Evolutionary conservation across 371 early-diverging fungal genomes (phyloP).

Genomic region (Dinochytrium kinnereticum): DNA sequence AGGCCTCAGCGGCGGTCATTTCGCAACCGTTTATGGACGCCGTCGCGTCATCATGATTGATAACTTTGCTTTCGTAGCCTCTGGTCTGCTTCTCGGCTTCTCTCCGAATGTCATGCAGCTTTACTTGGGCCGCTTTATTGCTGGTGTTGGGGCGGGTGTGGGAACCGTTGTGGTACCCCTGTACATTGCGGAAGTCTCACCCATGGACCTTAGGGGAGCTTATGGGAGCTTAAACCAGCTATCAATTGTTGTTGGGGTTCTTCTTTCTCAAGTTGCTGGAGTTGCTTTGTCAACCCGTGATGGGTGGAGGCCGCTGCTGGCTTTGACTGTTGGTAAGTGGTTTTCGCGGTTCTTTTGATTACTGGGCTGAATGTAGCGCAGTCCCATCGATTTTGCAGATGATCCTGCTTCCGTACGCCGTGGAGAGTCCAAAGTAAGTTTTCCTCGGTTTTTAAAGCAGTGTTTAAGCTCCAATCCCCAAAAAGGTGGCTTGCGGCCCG

Average conservation of each 20-base stretch:
- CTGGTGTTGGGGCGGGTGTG: slow-evolving; percentile 85
- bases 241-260: slow-evolving; percentile 52
- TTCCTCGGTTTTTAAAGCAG: background rate
- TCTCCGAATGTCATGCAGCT: slow-evolving; percentile 59
- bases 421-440: slow-evolving; percentile 71
- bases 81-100: slow-evolving; percentile 70
- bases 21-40: slow-evolving; percentile 78
- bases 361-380: slow-evolving; percentile 12
- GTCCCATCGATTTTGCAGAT: slow-evolving; percentile 68
- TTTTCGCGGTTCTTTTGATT: slow-evolving; percentile 64
- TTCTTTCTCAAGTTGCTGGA: slow-evolving; percentile 37
- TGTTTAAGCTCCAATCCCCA: background rate
- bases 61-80: slow-evolving; percentile 63
- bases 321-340: slow-evolving; percentile 27
- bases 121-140: slow-evolving; percentile 77
- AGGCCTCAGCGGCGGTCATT: slow-evolving; percentile 72
- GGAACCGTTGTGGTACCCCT: slow-evolving; percentile 84
- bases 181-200: slow-evolving; percentile 87
- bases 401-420: slow-evolving; percentile 68
- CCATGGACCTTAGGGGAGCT: slow-evolving; percentile 72
- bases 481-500: slow-evolving; percentile 44
- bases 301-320: slow-evolving; percentile 43
- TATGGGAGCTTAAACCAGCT: slow-evolving; percentile 82
- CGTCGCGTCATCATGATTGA: slow-evolving; percentile 70
- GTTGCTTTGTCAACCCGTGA: slow-evolving; percentile 34